A percentile compares a stretch with the other conserved stretches of the same genome.
Evolutionary conservation across 495 filamentous ascomycete genomes (phyloP).

Genomic region (Xanthoparmelia taractica): DNA sequence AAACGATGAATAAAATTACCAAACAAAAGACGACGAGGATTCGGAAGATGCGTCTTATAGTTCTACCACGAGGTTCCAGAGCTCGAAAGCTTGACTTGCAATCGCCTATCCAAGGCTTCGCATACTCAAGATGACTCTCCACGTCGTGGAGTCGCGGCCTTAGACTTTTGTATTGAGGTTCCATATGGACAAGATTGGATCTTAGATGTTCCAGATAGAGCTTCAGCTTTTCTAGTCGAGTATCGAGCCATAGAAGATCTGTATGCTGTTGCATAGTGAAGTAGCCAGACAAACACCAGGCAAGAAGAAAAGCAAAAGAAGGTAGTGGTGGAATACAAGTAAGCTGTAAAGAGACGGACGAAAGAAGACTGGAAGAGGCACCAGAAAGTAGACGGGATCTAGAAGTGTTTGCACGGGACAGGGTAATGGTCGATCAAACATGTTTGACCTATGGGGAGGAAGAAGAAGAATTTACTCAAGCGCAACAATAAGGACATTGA

Average conservation of each 20-base stretch:
- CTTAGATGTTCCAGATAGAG: background rate
- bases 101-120: background rate
- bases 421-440: background rate
- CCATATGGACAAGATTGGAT: background rate
- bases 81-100: background rate
- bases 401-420: background rate
- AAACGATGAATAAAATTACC: slow-evolving; percentile 13
- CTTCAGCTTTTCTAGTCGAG: background rate
- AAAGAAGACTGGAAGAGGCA: background rate
- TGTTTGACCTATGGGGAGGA: background rate
- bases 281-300: background rate
- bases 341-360: background rate
- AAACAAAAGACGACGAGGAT: slow-evolving; percentile 7
- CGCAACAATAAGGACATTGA: too few relatives aligned
- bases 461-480: too few relatives aligned
- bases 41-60: background rate
- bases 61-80: background rate
- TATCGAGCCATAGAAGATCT: background rate
- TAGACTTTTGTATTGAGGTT: background rate
- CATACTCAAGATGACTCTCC: background rate
- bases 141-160: background rate
- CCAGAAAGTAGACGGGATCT: too few relatives aligned
- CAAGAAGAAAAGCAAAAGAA: background rate
- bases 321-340: background rate
- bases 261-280: background rate